Percentiles rank a stretch among this genome's conserved stretches.
phyloP scores from a whole-genome alignment of 2,329 filamentous ascomycete genomes.

The Aspergillus hortae region DNA sequence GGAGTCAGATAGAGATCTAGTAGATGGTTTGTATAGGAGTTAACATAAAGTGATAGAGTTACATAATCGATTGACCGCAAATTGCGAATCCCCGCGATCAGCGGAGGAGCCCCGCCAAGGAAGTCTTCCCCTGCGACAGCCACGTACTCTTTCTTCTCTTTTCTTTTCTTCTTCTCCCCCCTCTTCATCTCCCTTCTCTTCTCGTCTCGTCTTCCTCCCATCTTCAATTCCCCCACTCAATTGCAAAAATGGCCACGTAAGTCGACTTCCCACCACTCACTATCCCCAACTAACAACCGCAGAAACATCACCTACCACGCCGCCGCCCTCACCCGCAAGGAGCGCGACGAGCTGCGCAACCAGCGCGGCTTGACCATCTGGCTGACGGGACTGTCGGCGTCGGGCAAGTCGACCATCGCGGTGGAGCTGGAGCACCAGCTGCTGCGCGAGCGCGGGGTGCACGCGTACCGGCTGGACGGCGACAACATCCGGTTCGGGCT shows the following conservation, averaged over 20 bases:
- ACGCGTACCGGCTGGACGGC: conserved; percentile 91
- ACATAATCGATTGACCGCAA: background rate
- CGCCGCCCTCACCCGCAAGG: conserved; percentile 38
- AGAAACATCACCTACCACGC: conserved; percentile 49
- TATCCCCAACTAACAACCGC: conserved; percentile 8
- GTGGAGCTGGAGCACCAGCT: conserved; percentile 96
- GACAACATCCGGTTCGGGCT: conserved; percentile 98
- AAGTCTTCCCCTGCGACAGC: background rate
- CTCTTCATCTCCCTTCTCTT: background rate
- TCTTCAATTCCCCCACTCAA: background rate
- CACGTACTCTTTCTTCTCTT: conserved; percentile 5
- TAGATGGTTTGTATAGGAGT: background rate
- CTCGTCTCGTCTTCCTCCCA: background rate
- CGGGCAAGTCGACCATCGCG: conserved; percentile 94
- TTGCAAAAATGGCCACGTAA: conserved; percentile 35
- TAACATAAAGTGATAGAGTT: background rate
- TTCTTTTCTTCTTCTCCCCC: conserved; percentile 4
- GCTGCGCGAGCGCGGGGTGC: conserved; percentile 65
- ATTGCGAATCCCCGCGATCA: conserved; percentile 3
- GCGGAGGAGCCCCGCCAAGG: background rate
- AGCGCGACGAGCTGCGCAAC: conserved; percentile 55
- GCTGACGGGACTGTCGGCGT: conserved; percentile 95
- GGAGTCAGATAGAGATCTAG: background rate
- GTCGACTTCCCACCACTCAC: conserved; percentile 10
- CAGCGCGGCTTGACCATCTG: conserved; percentile 94